Conservation (phyloP, 1,284 basidiomycete genomes). For the Erythrobasidium hasegawianum region DNA sequence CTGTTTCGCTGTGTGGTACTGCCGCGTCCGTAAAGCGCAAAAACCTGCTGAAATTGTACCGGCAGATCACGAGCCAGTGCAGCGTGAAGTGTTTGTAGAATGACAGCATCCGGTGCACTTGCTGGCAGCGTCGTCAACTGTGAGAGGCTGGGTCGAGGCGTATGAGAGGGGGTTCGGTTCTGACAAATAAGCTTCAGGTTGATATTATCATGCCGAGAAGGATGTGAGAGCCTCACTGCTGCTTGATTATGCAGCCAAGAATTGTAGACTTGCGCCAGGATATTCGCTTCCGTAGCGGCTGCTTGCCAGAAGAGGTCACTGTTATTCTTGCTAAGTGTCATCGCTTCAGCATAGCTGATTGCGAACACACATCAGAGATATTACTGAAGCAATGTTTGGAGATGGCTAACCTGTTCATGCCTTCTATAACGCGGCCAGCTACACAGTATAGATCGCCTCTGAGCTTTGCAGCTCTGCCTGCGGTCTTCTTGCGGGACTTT, state of each 20-base stretch:
- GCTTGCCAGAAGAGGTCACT: constrained; percentile 83
- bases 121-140: neutral
- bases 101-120: neutral
- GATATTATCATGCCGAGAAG: neutral
- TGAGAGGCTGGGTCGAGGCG: constrained; percentile 5
- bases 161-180: neutral
- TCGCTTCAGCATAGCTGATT: constrained; percentile 77
- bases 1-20: constrained; percentile 5
- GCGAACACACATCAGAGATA: constrained; percentile 38
- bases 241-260: constrained; percentile 14
- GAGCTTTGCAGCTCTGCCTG: constrained; percentile 73
- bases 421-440: constrained; percentile 73
- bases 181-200: constrained; percentile 5
- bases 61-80: constrained; percentile 24
- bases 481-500: constrained; percentile 37
- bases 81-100: neutral
- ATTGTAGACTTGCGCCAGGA: constrained; percentile 26
- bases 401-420: constrained; percentile 51
- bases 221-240: neutral
- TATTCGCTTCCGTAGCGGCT: constrained; percentile 67
- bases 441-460: constrained; percentile 83
- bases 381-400: neutral
- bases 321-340: constrained; percentile 64
- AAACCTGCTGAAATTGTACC: neutral
- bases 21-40: constrained; percentile 7